phyloP scores from a whole-genome alignment of 2,329 filamentous ascomycete genomes.

The Colletotrichum shisoi region DNA sequence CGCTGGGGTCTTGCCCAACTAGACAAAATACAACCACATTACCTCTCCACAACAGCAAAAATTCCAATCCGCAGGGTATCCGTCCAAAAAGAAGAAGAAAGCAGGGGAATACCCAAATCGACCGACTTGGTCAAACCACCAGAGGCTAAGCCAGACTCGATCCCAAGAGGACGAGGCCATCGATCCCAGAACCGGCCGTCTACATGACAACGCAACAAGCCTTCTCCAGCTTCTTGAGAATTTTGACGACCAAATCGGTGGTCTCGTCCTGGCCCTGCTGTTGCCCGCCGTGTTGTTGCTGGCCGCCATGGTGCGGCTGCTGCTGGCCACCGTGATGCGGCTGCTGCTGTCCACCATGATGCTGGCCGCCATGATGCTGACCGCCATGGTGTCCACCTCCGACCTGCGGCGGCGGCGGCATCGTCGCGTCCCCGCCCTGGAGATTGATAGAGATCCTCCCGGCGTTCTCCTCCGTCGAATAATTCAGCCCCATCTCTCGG shows the following conservation, averaged over 20 bases:
- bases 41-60: background rate
- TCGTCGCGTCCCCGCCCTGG: slow-evolving; percentile 72
- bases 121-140: background rate
- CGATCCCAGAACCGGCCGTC: slow-evolving; percentile 33
- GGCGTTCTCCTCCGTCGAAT: slow-evolving; percentile 85
- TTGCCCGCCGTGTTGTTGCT: slow-evolving; percentile 45
- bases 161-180: background rate
- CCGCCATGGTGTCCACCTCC: slow-evolving; percentile 54
- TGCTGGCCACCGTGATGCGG: slow-evolving; percentile 55
- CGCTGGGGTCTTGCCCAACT: background rate
- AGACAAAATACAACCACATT: slow-evolving; percentile 23
- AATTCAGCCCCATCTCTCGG: slow-evolving; percentile 81
- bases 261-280: slow-evolving; percentile 62
- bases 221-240: slow-evolving; percentile 71
- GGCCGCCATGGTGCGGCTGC: slow-evolving; percentile 53
- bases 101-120: background rate
- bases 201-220: slow-evolving; percentile 80
- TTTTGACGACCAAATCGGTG: slow-evolving; percentile 67
- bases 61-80: slow-evolving; percentile 13
- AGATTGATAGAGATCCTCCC: slow-evolving; percentile 90
- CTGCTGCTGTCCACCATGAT: slow-evolving; percentile 56
- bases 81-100: background rate
- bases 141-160: background rate
- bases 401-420: slow-evolving; percentile 49
- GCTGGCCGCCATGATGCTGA: slow-evolving; percentile 53